These are phyloP conservation scores for Ophiostoma sp. DNA, from an alignment of 2,329 filamentous ascomycete genomes.

Conservation along the genomic window DNA sequence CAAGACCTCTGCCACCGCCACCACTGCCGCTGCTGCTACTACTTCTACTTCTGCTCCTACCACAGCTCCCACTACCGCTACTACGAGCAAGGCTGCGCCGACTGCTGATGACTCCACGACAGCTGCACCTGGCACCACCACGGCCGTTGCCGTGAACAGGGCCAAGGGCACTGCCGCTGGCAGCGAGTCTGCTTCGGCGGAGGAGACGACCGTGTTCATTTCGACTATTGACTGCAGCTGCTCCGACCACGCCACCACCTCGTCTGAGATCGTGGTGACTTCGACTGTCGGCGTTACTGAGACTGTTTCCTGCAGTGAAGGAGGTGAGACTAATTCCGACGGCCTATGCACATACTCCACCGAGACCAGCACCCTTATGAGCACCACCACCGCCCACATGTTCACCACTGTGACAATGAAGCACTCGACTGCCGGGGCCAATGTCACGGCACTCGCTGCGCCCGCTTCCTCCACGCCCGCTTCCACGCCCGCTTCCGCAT, in stretches of 20 bases:
- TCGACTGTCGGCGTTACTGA: conserved; percentile 17
- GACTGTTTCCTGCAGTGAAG: conserved; percentile 22
- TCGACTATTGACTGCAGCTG: conserved; percentile 24
- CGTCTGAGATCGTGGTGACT: not conserved
- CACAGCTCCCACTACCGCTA: not conserved
- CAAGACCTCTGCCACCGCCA: not conserved
- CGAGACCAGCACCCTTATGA: not conserved
- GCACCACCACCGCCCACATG: conserved; percentile 9
- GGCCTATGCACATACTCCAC: conserved; percentile 15
- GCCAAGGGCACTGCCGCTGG: not conserved
- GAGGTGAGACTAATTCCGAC: conserved; percentile 25
- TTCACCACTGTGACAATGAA: conserved; percentile 14
- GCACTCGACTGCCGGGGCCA: conserved; percentile 13
- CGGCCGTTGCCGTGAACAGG: conserved; percentile 3
- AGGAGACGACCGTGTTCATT: conserved; percentile 23
- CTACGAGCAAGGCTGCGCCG: not conserved
- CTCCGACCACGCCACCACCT: conserved; percentile 1
- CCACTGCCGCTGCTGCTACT: not conserved
- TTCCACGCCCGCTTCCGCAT: not conserved
- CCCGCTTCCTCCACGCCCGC: not conserved
- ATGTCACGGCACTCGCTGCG: not conserved
- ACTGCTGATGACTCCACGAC: not conserved
- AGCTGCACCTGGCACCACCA: not conserved
- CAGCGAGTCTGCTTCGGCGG: not conserved
- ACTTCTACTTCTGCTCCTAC: not conserved